Percentiles rank a stretch among this genome's conserved stretches.
These are phyloP conservation scores for Sphaerobolus stellatus DNA, from an alignment of 1,284 basidiomycete species.

Conservation along the genomic window DNA sequence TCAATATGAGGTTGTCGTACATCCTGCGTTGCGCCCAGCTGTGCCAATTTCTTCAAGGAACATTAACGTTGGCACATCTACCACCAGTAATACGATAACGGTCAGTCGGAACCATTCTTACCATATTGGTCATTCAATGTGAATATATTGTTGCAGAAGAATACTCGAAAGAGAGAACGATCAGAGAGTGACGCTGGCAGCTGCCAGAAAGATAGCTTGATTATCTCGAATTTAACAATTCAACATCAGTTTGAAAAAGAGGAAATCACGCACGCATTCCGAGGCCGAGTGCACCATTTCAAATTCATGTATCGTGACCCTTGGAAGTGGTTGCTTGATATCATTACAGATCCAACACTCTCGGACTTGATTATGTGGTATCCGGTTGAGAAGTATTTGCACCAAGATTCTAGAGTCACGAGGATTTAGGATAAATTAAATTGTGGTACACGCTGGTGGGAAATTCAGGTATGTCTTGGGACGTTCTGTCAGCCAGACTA, in stretches of 20 bases:
- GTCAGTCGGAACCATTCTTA: no score
- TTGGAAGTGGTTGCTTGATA: conserved; percentile 26
- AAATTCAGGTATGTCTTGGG: conserved; percentile 26
- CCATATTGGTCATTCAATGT: no score
- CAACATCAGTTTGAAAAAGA: conserved; percentile 19
- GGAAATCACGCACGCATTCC: conserved; percentile 16
- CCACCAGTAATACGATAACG: no score
- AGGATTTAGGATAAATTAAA: conserved; percentile 27
- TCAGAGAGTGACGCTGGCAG: no score
- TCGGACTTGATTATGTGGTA: conserved; percentile 22
- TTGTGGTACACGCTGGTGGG: conserved; percentile 26
- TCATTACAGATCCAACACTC: conserved; percentile 24
- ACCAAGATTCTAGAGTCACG: conserved; percentile 15
- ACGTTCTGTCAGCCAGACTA: no score
- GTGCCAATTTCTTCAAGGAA: no score
- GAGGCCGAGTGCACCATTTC: conserved; percentile 16
- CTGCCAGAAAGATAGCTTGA: conserved; percentile 16
- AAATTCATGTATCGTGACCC: conserved; percentile 27
- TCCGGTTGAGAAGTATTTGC: conserved; percentile 23
- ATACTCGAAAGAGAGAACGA: no score
- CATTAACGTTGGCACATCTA: no score
- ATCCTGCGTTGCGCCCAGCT: no score
- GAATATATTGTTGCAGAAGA: no score
- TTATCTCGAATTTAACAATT: background rate
- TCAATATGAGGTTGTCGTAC: no score